Evolutionary conservation across 176 grass and related monocot genomes (phyloP).

Genomic region (Eleusine coracana): DNA sequence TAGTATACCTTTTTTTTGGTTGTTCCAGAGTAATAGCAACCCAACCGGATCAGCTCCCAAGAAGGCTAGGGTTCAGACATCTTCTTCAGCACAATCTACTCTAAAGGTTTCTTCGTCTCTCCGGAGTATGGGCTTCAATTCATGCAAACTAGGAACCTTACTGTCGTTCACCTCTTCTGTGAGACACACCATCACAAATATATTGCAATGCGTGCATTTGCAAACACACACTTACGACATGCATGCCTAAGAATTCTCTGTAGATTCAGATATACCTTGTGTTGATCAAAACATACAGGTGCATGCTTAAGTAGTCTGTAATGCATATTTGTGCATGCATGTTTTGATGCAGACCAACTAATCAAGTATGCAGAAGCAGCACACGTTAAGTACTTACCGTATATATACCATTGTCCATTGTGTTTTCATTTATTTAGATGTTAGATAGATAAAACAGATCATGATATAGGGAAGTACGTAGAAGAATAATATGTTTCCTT

Average conservation of each 20-base stretch:
- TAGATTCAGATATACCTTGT: conserved; percentile 3
- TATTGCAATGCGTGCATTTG: background rate
- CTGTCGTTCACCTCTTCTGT: background rate
- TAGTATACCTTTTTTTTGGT: background rate
- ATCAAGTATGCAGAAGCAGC: background rate
- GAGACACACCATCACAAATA: background rate
- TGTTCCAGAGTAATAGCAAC: conserved; percentile 72
- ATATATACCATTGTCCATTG: background rate
- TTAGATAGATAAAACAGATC: background rate
- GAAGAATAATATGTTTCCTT: background rate
- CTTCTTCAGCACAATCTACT: conserved; percentile 79
- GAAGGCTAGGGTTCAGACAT: conserved; percentile 87
- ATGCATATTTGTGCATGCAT: background rate
- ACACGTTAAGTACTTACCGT: background rate
- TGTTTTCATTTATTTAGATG: background rate
- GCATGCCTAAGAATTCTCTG: background rate
- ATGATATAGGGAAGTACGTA: background rate
- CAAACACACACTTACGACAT: background rate
- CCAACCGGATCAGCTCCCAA: conserved; percentile 74
- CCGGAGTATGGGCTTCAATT: background rate
- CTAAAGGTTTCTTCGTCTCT: conserved; percentile 62
- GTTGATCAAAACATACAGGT: background rate
- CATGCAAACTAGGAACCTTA: background rate
- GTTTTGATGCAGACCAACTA: background rate
- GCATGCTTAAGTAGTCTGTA: background rate